Evolutionary conservation across 192 early-diverging fungal species (phyloP).

Genomic region (Podochytrium sp.): DNA sequence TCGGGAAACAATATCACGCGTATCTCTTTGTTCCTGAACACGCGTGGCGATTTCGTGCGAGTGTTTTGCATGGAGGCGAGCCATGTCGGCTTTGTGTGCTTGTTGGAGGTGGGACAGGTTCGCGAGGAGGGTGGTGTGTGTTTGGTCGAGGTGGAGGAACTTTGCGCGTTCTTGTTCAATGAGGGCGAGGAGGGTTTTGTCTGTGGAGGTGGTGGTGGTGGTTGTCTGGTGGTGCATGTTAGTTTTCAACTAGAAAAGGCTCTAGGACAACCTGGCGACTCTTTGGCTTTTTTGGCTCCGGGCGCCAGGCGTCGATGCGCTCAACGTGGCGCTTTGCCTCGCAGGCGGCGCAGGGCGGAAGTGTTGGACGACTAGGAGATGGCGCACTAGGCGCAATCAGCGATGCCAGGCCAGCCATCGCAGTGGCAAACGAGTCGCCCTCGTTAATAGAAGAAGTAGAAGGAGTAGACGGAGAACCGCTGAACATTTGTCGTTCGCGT

Average conservation of each 20-base stretch:
- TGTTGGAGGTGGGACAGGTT: conserved; percentile 21
- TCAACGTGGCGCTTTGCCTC: not conserved
- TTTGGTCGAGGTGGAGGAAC: conserved; percentile 45
- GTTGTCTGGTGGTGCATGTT: not conserved
- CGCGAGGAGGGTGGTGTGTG: conserved; percentile 52
- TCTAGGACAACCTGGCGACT: not conserved
- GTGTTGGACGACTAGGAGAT: not conserved
- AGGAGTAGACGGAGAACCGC: not conserved
- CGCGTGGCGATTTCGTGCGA: conserved; percentile 38
- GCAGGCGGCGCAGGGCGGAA: not conserved
- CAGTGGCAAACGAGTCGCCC: too few relatives aligned
- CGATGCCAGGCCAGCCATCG: not conserved
- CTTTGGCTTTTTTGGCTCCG: not conserved
- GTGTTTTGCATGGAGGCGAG: conserved; percentile 46
- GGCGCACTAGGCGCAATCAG: not conserved
- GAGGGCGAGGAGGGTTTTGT: conserved; percentile 49
- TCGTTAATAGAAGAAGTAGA: not conserved
- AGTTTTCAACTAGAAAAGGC: not conserved
- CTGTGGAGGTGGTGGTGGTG: conserved; percentile 14
- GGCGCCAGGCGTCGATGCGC: conserved; percentile 8
- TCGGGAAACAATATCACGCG: conserved; percentile 23
- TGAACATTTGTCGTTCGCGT: conserved; percentile 6
- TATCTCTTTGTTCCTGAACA: conserved; percentile 40
- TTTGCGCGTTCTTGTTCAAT: conserved; percentile 55
- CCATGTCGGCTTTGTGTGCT: conserved; percentile 41